Evolutionary conservation across 352 stramenopile species (phyloP).

Genomic region (Phytopythium litorale): DNA sequence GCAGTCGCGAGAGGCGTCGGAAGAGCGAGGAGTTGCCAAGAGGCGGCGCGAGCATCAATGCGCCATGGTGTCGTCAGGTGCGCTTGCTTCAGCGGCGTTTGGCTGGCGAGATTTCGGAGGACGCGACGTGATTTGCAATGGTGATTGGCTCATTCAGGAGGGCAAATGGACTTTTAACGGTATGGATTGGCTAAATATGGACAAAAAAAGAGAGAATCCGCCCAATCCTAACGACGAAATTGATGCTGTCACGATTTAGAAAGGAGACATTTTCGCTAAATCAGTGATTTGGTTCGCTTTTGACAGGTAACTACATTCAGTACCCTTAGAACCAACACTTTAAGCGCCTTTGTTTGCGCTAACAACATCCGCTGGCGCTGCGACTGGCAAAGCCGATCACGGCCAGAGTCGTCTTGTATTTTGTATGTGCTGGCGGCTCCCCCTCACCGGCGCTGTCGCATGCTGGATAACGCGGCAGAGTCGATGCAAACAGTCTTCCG

Average conservation of each 20-base stretch:
- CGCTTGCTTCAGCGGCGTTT: background rate
- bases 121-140: background rate
- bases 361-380: background rate
- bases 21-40: background rate
- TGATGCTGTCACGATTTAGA: background rate
- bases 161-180: background rate
- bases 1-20: background rate
- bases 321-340: background rate
- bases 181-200: background rate
- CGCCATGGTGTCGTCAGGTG: background rate
- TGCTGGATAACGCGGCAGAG: background rate
- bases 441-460: background rate
- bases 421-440: background rate
- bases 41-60: constrained; percentile 1
- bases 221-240: background rate
- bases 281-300: background rate
- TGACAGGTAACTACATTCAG: too few relatives aligned
- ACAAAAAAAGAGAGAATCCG: background rate
- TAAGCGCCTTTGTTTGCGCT: background rate
- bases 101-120: background rate
- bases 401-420: background rate
- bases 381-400: too few relatives aligned
- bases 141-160: background rate
- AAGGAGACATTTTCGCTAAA: background rate
- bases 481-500: background rate